Evolutionary conservation across 495 filamentous ascomycete species (phyloP).

Genomic region (Letharia columbiana): DNA sequence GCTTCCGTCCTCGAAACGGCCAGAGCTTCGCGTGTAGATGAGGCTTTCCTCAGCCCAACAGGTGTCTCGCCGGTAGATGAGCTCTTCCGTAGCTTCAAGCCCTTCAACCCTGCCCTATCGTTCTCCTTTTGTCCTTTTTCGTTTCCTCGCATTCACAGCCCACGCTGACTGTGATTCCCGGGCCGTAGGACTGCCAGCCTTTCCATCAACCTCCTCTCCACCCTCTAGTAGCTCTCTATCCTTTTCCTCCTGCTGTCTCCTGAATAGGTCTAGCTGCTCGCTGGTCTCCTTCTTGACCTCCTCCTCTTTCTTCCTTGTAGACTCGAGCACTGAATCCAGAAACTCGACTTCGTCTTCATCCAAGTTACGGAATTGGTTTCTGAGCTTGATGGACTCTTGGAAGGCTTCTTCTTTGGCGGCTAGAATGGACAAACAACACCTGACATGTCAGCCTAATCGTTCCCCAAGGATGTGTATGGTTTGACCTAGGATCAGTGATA

Average conservation of each 20-base stretch:
- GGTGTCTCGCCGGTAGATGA: slow-evolving; percentile 27
- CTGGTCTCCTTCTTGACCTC: slow-evolving; percentile 64
- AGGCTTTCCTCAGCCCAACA: neutral
- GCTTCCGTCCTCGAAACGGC: neutral
- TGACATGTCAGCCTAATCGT: slow-evolving; percentile 46
- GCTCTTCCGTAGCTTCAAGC: slow-evolving; percentile 51
- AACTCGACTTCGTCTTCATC: slow-evolving; percentile 95
- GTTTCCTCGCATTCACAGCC: slow-evolving; percentile 47
- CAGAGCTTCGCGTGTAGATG: slow-evolving; percentile 19
- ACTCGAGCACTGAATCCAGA: slow-evolving; percentile 66
- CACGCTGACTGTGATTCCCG: slow-evolving; percentile 48
- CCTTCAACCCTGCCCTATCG: slow-evolving; percentile 36
- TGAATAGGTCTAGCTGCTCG: slow-evolving; percentile 62
- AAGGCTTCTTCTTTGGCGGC: slow-evolving; percentile 95
- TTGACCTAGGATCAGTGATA: slow-evolving; percentile 11
- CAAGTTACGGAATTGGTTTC: slow-evolving; percentile 89
- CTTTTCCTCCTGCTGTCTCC: slow-evolving; percentile 57
- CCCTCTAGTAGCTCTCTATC: slow-evolving; percentile 44
- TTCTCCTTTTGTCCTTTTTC: slow-evolving; percentile 51
- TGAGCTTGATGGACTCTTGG: slow-evolving; percentile 76
- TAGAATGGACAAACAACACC: slow-evolving; percentile 35
- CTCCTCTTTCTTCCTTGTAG: slow-evolving; percentile 61
- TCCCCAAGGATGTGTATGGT: neutral
- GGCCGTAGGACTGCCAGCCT: slow-evolving; percentile 24
- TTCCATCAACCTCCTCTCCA: slow-evolving; percentile 26